phyloP scores from a whole-genome alignment of 169 alveolate genomes.

The Plasmodium ovale region DNA sequence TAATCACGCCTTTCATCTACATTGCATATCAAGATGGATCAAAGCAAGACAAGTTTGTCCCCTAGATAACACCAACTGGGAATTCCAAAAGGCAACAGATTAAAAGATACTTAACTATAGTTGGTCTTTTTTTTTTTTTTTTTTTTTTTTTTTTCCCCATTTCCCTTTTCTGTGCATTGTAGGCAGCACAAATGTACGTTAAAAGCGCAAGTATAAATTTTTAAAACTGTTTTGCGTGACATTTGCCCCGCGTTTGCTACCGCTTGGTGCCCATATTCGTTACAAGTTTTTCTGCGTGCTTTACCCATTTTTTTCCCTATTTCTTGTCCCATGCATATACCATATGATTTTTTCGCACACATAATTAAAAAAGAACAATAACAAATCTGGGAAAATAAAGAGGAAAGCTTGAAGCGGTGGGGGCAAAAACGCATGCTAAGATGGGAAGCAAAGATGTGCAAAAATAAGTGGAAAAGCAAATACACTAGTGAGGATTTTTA shows the following conservation, averaged over 20 bases:
- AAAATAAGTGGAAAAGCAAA: no score
- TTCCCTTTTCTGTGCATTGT: neutral
- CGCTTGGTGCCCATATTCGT: neutral
- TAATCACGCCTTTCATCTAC: constrained; percentile 99
- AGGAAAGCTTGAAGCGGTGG: no score
- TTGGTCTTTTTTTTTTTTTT: constrained; percentile 40
- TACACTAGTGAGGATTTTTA: no score
- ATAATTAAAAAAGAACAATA: constrained; percentile 1
- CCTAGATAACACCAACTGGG: constrained; percentile 96
- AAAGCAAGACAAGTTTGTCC: constrained; percentile 99
- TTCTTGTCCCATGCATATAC: neutral
- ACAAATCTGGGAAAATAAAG: neutral
- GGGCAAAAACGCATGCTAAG: no score
- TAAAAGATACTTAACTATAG: constrained; percentile 53
- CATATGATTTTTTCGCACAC: neutral
- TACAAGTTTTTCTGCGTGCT: neutral
- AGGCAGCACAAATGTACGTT: no score
- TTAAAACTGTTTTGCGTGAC: no score
- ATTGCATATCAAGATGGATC: constrained; percentile 98
- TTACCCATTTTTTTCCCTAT: neutral
- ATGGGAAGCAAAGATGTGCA: no score
- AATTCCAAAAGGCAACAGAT: constrained; percentile 89
- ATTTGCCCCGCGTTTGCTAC: neutral
- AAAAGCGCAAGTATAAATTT: no score
- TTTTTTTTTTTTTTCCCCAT: neutral